Evolutionary conservation across 495 filamentous ascomycete species (phyloP), one percentile per base, ranked within the genome.

Genomic region (Aspergillus nidulans): DNA sequence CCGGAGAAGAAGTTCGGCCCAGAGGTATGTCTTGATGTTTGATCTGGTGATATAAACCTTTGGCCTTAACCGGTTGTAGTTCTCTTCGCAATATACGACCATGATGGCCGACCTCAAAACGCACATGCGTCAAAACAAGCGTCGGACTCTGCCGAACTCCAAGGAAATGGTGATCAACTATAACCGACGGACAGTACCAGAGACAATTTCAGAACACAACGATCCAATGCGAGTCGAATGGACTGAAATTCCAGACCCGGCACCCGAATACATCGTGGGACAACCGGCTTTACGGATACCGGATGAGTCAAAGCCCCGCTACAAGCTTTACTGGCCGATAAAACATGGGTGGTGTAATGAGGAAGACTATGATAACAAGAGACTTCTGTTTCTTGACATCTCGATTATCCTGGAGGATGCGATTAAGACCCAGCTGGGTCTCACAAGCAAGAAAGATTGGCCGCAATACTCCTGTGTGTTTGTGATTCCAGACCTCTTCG

Each of bases 401-500:
- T 86, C 92, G 47, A 78, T 84, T 6, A 88, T 97, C 20, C 73
- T 97, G 10, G 91, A 96, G 63, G 84, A 91, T 55, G 87, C 90
- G 4, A 86, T 98, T 59, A 87, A 86, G 53, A 82, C 76, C 20
- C 90, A 98, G 63, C 74, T 98, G 30, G 88, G 85, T 3, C 67
- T 98, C 38, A 84, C 77, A 28, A 85, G 82, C 51, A 89, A 84
- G 61, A 86, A 84, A 48, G 85, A 92, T n/a, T 91, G 89, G 85
- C 78, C 80, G 36, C 86, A 92, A 64, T 97, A 97, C 68, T 89
- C 88, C 45, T 96, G 91, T 62, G 92, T 96, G 4, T 89, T 97
- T 57, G 84, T 98, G 40, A 91, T 98, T 15, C 95, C 94, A 2
- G 94, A 98, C 64, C 80, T 98, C 1, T 98, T 97, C 70, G 94